Evolutionary conservation across 257 asterid genomes (phyloP).

Genomic region (Solanum gandarillasii): DNA sequence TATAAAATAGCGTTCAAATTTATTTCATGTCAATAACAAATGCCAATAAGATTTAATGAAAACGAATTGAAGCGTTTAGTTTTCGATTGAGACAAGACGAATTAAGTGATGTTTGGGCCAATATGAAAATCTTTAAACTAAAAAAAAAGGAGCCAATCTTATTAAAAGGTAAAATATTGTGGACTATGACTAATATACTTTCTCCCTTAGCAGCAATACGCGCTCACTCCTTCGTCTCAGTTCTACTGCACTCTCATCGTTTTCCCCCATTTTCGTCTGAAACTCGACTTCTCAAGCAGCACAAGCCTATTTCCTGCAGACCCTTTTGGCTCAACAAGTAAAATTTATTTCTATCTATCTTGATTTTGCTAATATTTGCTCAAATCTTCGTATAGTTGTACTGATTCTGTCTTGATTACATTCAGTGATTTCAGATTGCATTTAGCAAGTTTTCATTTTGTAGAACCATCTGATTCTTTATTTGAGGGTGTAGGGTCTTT

Average conservation of each 20-base stretch:
- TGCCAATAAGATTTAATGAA: fast-evolving
- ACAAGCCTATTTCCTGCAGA: background rate
- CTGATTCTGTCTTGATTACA: background rate
- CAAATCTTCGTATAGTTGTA: background rate
- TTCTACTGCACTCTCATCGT: background rate
- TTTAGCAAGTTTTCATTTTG: background rate
- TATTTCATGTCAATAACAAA: fast-evolving
- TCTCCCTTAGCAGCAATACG: background rate
- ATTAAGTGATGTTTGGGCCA: background rate
- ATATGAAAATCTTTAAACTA: background rate
- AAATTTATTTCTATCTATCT: background rate
- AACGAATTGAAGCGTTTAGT: background rate
- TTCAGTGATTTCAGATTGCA: background rate
- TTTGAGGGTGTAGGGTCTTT: background rate
- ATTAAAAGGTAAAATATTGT: background rate
- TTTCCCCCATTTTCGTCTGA: background rate
- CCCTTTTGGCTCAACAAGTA: background rate
- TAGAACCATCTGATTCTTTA: background rate
- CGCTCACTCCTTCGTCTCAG: background rate
- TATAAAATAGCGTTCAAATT: background rate
- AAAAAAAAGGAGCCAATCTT: background rate
- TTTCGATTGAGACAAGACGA: fast-evolving
- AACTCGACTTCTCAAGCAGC: background rate
- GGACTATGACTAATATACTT: background rate
- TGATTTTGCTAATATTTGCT: background rate